A percentile compares a stretch with the other conserved stretches of the same genome.
Conservation (phyloP, 345 rosid genomes). For the Cardiospermum halicacabum region DNA sequence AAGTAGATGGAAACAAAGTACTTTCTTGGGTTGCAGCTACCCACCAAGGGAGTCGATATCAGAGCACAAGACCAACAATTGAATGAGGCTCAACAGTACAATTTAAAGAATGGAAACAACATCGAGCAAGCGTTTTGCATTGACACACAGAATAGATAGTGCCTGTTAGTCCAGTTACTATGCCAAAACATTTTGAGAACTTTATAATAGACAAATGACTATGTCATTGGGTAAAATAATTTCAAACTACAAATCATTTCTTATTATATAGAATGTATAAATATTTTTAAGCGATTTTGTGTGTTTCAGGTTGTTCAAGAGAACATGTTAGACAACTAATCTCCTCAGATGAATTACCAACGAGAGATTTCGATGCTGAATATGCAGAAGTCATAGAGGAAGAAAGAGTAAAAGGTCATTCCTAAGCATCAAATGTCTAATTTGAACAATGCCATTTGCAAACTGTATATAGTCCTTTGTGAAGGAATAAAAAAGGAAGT, state of each 20-base stretch:
- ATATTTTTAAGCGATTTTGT: neutral
- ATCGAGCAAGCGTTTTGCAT: constrained; percentile 49
- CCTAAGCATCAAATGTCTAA: constrained; percentile 1
- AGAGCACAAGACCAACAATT: constrained; percentile 38
- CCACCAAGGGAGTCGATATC: constrained; percentile 40
- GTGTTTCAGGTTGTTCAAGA: constrained; percentile 77
- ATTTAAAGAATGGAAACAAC: constrained; percentile 27
- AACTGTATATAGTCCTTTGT: neutral
- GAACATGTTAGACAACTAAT: constrained; percentile 51
- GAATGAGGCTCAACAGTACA: constrained; percentile 27
- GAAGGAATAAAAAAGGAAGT: constrained; percentile 3
- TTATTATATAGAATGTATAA: neutral
- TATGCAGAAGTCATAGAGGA: constrained; percentile 1
- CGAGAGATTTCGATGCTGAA: constrained; percentile 6
- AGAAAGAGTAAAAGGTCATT: constrained; percentile 12
- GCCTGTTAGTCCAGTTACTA: constrained; percentile 39
- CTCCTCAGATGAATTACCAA: constrained; percentile 18
- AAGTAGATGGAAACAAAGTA: constrained; percentile 19
- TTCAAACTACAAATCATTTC: neutral
- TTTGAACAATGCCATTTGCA: neutral
- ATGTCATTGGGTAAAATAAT: constrained; percentile 69
- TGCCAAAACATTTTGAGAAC: constrained; percentile 45
- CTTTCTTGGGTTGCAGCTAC: constrained; percentile 22
- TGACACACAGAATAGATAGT: constrained; percentile 62
- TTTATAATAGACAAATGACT: constrained; percentile 69